Base-by-base conservation (phyloP, 352 stramenopile genomes). In the Globisporangium canariense region DNA sequence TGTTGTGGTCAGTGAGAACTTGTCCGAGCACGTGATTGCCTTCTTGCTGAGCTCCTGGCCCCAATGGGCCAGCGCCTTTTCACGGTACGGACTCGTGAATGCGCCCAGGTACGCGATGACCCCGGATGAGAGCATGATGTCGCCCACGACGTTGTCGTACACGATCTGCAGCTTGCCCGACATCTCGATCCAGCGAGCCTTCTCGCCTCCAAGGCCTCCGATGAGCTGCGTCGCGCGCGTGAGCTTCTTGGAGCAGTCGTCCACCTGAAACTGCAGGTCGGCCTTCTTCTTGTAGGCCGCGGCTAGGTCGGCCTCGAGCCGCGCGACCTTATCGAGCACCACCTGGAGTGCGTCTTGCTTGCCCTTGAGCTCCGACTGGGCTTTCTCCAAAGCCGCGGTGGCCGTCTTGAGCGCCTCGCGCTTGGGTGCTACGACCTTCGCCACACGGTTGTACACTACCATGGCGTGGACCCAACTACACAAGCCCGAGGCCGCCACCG, bases 401-500 rank as follows among this genome's bases (percentile, higher is more conserved):
- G 96, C 96, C 3, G 90, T 79, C 60, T 97, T 96, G 3, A 99
- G 72, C 2, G 93, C 93, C 62, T 95, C 89, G 25, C 91, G 81
- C 74, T 98, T 99, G 0, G 96, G 96, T 0, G 81, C 96, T 0
- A 99, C 96, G 3, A 97, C 82, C 50, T 97, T 97, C 0, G 90
- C 89, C 11, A 99, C 94, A 3, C 83, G 78, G 57, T 98, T 92
- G 76, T 98, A 99, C 20, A 98, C 90, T 1, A 98, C 93, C 93
- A 99, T 98, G 4, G 96, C 96, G 60, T 97, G 94, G 5, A 98
- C 95, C 96, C 96, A 99, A 62, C 79, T 95, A 61, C 94, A 98
- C 4, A 99, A 68, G 8, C 94, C 94, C 0, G 94, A 96, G 10
- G 96, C 94, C n/a, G 96, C 96, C 2, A 97, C 82, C 1, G 90